These are phyloP conservation scores for Amniculicola lignicola DNA, from an alignment of 495 filamentous ascomycete genomes.

Conservation along the genomic window DNA sequence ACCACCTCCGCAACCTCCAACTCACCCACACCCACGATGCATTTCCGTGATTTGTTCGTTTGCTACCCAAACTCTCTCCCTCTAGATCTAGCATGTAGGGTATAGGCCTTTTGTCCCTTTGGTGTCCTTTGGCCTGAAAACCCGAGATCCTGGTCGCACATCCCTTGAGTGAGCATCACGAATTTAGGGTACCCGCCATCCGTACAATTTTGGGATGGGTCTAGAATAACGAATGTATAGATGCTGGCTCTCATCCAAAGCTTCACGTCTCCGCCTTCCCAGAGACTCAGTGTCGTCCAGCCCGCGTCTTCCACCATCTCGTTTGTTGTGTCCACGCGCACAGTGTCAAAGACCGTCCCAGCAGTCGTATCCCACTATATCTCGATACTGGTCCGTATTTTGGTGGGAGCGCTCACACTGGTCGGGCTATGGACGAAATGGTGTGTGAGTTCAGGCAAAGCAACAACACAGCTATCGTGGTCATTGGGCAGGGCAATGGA, in stretches of 20 bases:
- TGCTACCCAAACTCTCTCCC: too few relatives aligned
- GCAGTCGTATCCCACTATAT: slow-evolving; percentile 22
- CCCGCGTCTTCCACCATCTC: slow-evolving; percentile 38
- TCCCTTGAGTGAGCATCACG: too few relatives aligned
- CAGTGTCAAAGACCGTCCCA: slow-evolving; percentile 30
- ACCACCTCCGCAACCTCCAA: too few relatives aligned
- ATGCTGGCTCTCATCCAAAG: slow-evolving; percentile 8
- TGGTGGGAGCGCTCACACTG: slow-evolving; percentile 7
- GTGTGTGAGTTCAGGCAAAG: background rate
- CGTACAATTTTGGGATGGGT: too few relatives aligned
- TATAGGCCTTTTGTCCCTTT: too few relatives aligned
- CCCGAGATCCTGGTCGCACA: too few relatives aligned
- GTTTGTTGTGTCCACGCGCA: slow-evolving; percentile 39
- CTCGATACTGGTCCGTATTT: slow-evolving; percentile 17
- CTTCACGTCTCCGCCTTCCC: slow-evolving; percentile 20
- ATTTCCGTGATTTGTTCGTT: too few relatives aligned
- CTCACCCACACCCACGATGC: too few relatives aligned
- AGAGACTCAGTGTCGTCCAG: slow-evolving; percentile 21
- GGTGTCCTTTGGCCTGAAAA: too few relatives aligned
- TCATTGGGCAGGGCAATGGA: slow-evolving; percentile 6
- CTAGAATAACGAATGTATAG: background rate
- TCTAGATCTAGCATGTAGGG: too few relatives aligned
- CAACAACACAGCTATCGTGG: background rate
- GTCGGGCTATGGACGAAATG: slow-evolving; percentile 26
- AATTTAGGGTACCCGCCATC: too few relatives aligned